phyloP scores from a whole-genome alignment of 2,329 filamentous ascomycete species.

The Pseudogymnoascus sp. region DNA sequence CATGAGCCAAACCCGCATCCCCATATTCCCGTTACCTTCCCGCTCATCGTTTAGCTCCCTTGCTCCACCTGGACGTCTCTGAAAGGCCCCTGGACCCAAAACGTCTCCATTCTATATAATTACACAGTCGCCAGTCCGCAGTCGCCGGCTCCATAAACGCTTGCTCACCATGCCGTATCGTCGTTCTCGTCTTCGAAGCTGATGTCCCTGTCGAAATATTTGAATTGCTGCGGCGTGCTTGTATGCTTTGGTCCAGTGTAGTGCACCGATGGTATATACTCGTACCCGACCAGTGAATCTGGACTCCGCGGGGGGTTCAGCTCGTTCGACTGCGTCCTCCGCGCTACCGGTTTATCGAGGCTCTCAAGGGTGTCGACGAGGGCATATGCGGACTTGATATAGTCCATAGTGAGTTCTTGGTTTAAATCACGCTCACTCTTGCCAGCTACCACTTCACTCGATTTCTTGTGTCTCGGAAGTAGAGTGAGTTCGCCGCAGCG shows the following conservation, averaged over 20 bases:
- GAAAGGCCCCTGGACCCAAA: not conserved
- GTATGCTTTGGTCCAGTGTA: not conserved
- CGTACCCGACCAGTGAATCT: not conserved
- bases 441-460: not conserved
- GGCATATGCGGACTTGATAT: not conserved
- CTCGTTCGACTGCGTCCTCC: not conserved
- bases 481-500: not conserved
- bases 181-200: not conserved
- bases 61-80: not conserved
- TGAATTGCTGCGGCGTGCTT: not conserved
- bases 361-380: not conserved
- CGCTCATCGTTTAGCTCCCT: conserved; percentile 5
- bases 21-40: conserved; percentile 4
- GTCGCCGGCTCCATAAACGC: not conserved
- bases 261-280: conserved; percentile 3
- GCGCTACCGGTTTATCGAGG: not conserved
- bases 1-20: conserved; percentile 6
- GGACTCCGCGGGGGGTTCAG: not conserved
- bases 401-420: not conserved
- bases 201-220: not conserved
- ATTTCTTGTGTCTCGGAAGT: not conserved
- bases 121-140: not conserved
- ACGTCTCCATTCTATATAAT: not conserved
- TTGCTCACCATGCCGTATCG: conserved; percentile 1
- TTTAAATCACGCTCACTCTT: not conserved